Evolutionary conservation across 306 rosid species (phyloP), one percentile per base, ranked within the genome.

Genomic region (Fragaria vesca): DNA sequence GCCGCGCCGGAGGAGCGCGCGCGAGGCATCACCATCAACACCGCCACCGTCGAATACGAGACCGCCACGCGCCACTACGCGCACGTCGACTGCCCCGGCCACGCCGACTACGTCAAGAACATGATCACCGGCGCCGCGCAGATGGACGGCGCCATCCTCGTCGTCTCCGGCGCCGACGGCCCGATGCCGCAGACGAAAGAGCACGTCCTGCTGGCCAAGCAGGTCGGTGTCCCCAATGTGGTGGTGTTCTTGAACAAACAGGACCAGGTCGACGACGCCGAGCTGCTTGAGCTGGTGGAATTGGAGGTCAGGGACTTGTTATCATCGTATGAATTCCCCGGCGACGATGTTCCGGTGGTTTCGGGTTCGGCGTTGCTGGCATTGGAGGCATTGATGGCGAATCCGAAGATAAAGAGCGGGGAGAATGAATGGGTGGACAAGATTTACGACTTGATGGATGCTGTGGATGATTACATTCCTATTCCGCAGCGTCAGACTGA

Each of bases 101-200:
- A 85, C 21, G 88, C 88, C 12, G 88, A 85, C 28, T 81, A 79
- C 20, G 86, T 79, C 48, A 85, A 85, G 88, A 85, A 82, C 48
- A 85, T 85, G 88, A 85, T 85, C 79, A 85, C 88, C 3, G 88
- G 86, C 24, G 84, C 84, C 1, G 86, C 88, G 9, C 88, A 85
- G 60, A 85, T 85, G 88, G 86, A 85, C 54, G 86, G 88, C 4
- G 86, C 82, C 1, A 85, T 85, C 30, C 75, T 85, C 65, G 88
- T 85, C 0, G 86, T 82, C 57, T 82, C 86, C 4, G 86, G 86
- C 7, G 86, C 86, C 21, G 88, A 85, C 26, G 82, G 85, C 32
- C 85, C 80, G 10, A 82, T 82, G 82, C 85, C 80, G 26, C 85
- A 82, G 77, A 82, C 80, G 8, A 78, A 83, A 13, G 83, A 83